Percentiles rank a stretch among this genome's conserved stretches.
These are phyloP conservation scores for Nicotiana paniculata DNA, from an alignment of 257 asterid species.

Conservation along the genomic window DNA sequence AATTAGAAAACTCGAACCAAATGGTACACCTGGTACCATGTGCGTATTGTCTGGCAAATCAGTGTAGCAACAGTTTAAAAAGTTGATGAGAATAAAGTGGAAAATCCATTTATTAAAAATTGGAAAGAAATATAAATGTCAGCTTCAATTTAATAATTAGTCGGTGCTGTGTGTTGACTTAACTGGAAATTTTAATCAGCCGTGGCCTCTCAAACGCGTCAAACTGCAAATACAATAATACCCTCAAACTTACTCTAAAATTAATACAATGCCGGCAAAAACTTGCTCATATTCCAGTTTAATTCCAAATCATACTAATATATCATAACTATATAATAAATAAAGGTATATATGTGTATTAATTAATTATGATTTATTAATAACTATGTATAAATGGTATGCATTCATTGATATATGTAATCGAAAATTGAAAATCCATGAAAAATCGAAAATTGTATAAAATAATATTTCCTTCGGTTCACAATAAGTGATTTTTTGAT, in stretches of 20 bases:
- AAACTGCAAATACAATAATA: not conserved
- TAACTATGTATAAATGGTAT: too few relatives aligned
- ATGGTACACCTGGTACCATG: not conserved
- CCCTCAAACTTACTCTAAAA: not conserved
- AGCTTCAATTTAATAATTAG: not conserved
- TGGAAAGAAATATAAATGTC: not conserved
- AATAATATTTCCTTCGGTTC: too few relatives aligned
- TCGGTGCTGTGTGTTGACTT: not conserved
- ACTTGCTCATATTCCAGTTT: too few relatives aligned
- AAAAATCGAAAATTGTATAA: too few relatives aligned
- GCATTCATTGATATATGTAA: too few relatives aligned
- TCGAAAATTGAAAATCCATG: too few relatives aligned
- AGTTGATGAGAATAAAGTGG: not conserved
- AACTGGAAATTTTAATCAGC: not conserved
- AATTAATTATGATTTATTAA: too few relatives aligned
- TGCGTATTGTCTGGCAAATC: conserved; percentile 1
- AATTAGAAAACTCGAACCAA: too few relatives aligned
- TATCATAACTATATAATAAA: too few relatives aligned
- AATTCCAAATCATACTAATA: too few relatives aligned
- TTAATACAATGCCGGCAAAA: not conserved
- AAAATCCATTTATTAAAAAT: not conserved
- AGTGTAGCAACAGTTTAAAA: not conserved
- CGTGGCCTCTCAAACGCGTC: not conserved
- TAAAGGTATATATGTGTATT: too few relatives aligned
- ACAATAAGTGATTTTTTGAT: too few relatives aligned